These are phyloP conservation scores for Ceratocystiopsis minuta DNA, from an alignment of 2,329 filamentous ascomycete genomes.

Conservation along the genomic window DNA sequence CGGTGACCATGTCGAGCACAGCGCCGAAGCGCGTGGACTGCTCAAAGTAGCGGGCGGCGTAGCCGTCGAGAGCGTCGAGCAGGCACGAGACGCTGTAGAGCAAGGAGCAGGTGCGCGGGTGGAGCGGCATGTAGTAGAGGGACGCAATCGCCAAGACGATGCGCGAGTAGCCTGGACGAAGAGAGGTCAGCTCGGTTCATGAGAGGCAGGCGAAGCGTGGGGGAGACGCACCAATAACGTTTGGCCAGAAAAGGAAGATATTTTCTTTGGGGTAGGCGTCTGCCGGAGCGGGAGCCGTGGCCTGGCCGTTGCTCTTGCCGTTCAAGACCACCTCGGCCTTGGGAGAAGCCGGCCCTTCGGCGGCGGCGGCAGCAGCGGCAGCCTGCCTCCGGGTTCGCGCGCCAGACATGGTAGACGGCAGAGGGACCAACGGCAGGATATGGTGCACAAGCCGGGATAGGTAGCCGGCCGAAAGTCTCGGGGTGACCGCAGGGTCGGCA, in stretches of 20 bases:
- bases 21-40: conserved; percentile 93
- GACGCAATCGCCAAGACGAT: conserved; percentile 74
- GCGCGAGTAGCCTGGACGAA: conserved; percentile 47
- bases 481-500: background rate
- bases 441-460: no score
- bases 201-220: background rate
- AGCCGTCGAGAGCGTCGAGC: conserved; percentile 85
- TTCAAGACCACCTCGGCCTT: conserved; percentile 16
- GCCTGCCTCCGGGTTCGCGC: conserved; percentile 13
- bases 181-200: background rate
- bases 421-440: background rate
- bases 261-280: conserved; percentile 38
- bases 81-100: conserved; percentile 90
- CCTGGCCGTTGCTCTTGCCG: conserved; percentile 26
- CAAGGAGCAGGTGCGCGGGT: conserved; percentile 84
- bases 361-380: conserved; percentile 13
- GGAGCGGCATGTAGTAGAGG: conserved; percentile 96
- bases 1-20: conserved; percentile 97
- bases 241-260: conserved; percentile 67
- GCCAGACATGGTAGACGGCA: conserved; percentile 11
- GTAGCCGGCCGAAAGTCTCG: background rate
- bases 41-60: conserved; percentile 73
- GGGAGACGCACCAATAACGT: conserved; percentile 48
- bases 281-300: conserved; percentile 13
- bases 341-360: conserved; percentile 3